Percentiles rank a stretch among this genome's conserved stretches.
phyloP scores from a whole-genome alignment of 805 yeast genomes.

The Schwanniomyces pseudopolymorphus region DNA sequence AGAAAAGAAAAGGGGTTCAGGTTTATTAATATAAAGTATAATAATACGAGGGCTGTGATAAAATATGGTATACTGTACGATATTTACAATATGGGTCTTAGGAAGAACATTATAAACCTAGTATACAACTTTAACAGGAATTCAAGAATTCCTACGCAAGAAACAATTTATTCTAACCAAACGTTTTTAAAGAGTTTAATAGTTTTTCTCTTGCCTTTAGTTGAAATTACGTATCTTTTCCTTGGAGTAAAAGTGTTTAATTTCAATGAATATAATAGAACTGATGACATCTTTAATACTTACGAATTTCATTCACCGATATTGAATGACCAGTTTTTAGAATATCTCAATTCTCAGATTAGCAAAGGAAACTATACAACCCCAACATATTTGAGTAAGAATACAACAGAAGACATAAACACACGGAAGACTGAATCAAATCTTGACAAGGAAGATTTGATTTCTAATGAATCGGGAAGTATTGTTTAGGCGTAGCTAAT shows the following conservation, averaged over 20 bases:
- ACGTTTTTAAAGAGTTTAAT: constrained; percentile 14
- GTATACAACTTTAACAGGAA: constrained; percentile 24
- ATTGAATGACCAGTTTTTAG: constrained; percentile 10
- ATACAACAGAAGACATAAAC: not conserved
- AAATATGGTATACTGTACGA: constrained; percentile 25
- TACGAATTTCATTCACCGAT: constrained; percentile 8
- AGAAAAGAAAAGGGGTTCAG: constrained; percentile 32
- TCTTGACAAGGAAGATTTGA: not conserved
- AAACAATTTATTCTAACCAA: constrained; percentile 5
- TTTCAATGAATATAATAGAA: not conserved
- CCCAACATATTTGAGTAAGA: not conserved
- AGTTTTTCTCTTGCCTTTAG: constrained; percentile 19
- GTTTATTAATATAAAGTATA: constrained; percentile 42
- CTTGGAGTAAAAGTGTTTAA: not conserved
- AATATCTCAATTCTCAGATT: constrained; percentile 13
- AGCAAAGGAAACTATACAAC: constrained; percentile 10
- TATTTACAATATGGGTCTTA: constrained; percentile 39
- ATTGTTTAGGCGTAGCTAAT: not conserved
- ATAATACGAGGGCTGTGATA: constrained; percentile 37
- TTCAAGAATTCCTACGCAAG: constrained; percentile 11
- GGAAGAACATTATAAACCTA: constrained; percentile 35
- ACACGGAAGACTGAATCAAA: not conserved
- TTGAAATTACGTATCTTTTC: constrained; percentile 14
- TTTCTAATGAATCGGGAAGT: not conserved
- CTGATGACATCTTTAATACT: not conserved